These are phyloP conservation scores for Tuctoria greenei DNA, from an alignment of 176 grass and related monocot genomes.

Conservation along the genomic window DNA sequence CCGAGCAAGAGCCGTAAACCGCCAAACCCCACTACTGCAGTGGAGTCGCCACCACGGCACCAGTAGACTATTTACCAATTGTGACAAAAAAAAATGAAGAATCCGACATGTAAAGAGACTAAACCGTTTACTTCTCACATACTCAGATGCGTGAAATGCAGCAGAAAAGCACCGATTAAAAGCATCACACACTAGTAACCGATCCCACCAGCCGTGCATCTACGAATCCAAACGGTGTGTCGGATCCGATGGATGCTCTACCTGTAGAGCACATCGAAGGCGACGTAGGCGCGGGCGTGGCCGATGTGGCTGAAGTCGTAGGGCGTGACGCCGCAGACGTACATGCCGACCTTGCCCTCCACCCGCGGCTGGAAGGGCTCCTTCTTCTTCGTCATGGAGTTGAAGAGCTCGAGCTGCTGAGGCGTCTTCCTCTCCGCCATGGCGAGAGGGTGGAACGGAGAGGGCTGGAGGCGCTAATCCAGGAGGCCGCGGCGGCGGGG, in stretches of 20 bases:
- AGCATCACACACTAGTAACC: not conserved
- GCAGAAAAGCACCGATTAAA: not conserved
- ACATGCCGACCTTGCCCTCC: conserved; percentile 77
- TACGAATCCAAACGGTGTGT: not conserved
- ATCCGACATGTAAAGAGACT: not conserved
- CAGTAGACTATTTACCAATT: not conserved
- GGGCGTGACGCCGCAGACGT: conserved; percentile 82
- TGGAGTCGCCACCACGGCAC: not conserved
- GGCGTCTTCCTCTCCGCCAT: conserved; percentile 11
- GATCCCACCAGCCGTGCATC: not conserved
- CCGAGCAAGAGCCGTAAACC: not conserved
- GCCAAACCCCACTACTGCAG: not conserved
- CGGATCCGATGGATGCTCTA: conserved; percentile 26
- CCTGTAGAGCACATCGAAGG: conserved; percentile 80
- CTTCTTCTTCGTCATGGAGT: conserved; percentile 72
- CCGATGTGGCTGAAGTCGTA: conserved; percentile 87
- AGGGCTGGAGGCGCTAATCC: conserved; percentile 9
- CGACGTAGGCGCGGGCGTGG: conserved; percentile 76
- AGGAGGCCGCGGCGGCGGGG: not conserved
- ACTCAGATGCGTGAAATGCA: not conserved
- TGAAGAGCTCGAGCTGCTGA: conserved; percentile 57
- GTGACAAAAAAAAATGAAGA: not conserved
- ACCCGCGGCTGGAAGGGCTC: conserved; percentile 70
- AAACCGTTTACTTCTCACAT: not conserved
- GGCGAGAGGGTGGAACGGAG: not conserved